Percentiles rank a stretch among this genome's conserved stretches.
These are phyloP conservation scores for Moesziomyces sp. DNA, from an alignment of 1,284 basidiomycete species.

Conservation along the genomic window DNA sequence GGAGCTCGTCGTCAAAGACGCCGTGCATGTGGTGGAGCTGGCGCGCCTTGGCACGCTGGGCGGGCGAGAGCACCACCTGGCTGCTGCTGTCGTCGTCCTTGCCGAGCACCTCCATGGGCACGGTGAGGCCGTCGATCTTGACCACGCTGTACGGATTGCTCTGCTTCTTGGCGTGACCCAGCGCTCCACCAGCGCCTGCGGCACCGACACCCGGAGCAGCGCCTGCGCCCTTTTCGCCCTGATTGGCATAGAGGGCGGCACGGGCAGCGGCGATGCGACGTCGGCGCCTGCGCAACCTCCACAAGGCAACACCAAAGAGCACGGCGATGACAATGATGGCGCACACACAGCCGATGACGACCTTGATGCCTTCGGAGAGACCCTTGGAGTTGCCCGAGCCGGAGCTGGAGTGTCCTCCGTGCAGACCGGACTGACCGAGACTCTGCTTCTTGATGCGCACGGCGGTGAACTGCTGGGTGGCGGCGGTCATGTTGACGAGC, in stretches of 20 bases:
- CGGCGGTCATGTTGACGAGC: slow-evolving; percentile 50
- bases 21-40: slow-evolving; percentile 53
- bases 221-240: slow-evolving; percentile 26
- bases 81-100: slow-evolving; percentile 51
- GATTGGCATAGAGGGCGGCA: slow-evolving; percentile 25
- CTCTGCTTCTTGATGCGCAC: slow-evolving; percentile 57
- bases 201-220: slow-evolving; percentile 1
- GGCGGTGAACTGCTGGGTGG: slow-evolving; percentile 52
- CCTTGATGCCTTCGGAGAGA: slow-evolving; percentile 56
- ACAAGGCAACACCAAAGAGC: slow-evolving; percentile 50
- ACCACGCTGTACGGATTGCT: slow-evolving; percentile 43
- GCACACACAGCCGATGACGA: slow-evolving; percentile 52
- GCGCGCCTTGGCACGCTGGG: slow-evolving; percentile 50
- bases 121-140: slow-evolving; percentile 41
- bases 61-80: slow-evolving; percentile 39
- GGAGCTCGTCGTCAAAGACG: slow-evolving; percentile 49
- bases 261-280: slow-evolving; percentile 39
- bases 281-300: slow-evolving; percentile 41
- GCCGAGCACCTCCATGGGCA: slow-evolving; percentile 41
- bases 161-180: slow-evolving; percentile 40
- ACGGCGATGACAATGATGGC: slow-evolving; percentile 52
- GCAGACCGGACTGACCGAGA: slow-evolving; percentile 46
- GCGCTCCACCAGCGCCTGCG: slow-evolving; percentile 8
- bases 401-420: slow-evolving; percentile 20
- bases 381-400: slow-evolving; percentile 38